A percentile compares a stretch with the other conserved stretches of the same genome.
Conservation (phyloP, 352 stramenopile species). For the Pythium grandisporangium region DNA sequence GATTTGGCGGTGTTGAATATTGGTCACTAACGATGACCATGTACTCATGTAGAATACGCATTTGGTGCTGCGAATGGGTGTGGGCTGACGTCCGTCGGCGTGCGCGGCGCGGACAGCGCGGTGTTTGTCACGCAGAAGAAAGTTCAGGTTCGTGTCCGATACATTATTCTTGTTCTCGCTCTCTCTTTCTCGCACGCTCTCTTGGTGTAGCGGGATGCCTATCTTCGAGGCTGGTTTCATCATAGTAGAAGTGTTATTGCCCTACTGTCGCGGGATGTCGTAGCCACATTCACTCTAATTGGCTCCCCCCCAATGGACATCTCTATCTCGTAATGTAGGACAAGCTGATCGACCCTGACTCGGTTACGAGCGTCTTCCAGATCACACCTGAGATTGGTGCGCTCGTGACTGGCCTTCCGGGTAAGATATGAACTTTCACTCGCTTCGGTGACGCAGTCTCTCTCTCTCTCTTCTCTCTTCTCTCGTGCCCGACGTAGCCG, state of each 20-base stretch:
- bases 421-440: slow-evolving; percentile 15
- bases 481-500: too few species aligned
- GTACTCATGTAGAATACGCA: slow-evolving; percentile 88
- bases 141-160: slow-evolving; percentile 90
- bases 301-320: too few species aligned
- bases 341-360: slow-evolving; percentile 93
- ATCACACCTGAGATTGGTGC: slow-evolving; percentile 94
- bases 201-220: too few species aligned
- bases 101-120: slow-evolving; percentile 90
- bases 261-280: neutral
- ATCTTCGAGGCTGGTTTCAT: too few species aligned
- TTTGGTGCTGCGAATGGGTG: slow-evolving; percentile 95
- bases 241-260: too few species aligned
- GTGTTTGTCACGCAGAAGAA: slow-evolving; percentile 99
- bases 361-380: slow-evolving; percentile 94
- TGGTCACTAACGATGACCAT: slow-evolving; percentile 6
- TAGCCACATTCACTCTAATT: neutral
- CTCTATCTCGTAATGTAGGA: too few species aligned
- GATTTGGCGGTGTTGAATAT: too few species aligned
- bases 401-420: slow-evolving; percentile 92
- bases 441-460: too few species aligned
- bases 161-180: too few species aligned
- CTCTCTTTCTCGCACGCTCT: too few species aligned
- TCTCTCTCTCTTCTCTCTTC: too few species aligned
- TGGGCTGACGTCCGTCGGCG: slow-evolving; percentile 94